Base-by-base conservation (phyloP, 1,284 basidiomycete genomes). In the Ustilago curta region DNA sequence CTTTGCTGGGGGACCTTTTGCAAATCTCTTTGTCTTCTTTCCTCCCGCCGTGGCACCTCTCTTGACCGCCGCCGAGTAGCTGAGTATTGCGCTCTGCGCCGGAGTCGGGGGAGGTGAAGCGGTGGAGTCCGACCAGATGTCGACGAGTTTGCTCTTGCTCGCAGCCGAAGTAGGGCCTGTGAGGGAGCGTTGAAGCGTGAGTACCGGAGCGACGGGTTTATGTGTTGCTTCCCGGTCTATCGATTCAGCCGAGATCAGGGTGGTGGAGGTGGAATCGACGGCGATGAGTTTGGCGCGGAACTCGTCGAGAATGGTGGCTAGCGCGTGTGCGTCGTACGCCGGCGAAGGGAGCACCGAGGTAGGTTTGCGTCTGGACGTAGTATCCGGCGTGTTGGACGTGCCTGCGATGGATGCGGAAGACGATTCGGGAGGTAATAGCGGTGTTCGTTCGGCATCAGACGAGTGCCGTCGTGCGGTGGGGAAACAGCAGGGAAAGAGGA, bases 401-500 rank as follows among this genome's bases (percentile, higher is more conserved):
- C 11, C 31, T 4, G 31, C 2, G 8, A 32, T 8, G 9, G 31
- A 12, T 32, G 31, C 9, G 12, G 35, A 37, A 5, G 35, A 4
- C 11, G 35, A 21, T 2, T 35, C 18, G 3, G 70, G 23, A 4
- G 37, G 35, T 2, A 70, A 37, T 2, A 74, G 49, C 4, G 66
- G 71, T 19, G 71, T 70, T 23, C 66, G 57, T 27, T 72, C 70
- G 31, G 55, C 25, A 3, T 57, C 48, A 7, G 47, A n/a, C 0
- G 58, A 43, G 4, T 42, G 32, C 8, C 27, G 45, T 0, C 65
- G 71, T 21, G 35, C 2, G 35, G 21, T 9, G 9, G 58, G 27
- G 27, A 74, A 66, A 48, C 71, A 74, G 54, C 71, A 74, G 8
- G 61, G 55, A 23, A 74, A 69, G 25, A 74, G 29, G 27, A 25